These are phyloP conservation scores for Myrmaecium sp. DNA, from an alignment of 2,329 filamentous ascomycete genomes.

Conservation along the genomic window DNA sequence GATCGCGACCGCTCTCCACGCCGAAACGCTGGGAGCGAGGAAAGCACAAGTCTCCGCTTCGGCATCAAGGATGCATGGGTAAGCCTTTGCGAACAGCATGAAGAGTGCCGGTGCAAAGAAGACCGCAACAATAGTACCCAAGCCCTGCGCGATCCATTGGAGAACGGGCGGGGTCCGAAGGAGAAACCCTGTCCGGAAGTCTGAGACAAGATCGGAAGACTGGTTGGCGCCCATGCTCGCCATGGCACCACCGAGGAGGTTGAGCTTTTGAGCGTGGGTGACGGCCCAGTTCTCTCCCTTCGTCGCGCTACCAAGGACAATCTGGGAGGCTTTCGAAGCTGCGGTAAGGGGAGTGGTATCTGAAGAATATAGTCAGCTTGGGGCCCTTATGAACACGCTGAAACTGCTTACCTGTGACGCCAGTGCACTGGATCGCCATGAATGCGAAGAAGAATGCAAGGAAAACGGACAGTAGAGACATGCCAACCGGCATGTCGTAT, in stretches of 20 bases:
- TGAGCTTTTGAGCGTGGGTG: constrained; percentile 42
- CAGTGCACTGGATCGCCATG: constrained; percentile 43
- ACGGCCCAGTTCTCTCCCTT: constrained; percentile 33
- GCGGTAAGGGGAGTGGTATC: constrained; percentile 49
- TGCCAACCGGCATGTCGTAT: constrained; percentile 39
- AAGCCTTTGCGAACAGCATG: constrained; percentile 49
- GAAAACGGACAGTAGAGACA: constrained; percentile 38
- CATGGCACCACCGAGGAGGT: constrained; percentile 43
- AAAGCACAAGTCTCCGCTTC: constrained; percentile 38
- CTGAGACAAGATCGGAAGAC: constrained; percentile 18
- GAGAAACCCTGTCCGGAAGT: constrained; percentile 53
- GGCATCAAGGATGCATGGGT: constrained; percentile 46
- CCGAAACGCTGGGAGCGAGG: constrained; percentile 43
- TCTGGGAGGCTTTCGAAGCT: constrained; percentile 50
- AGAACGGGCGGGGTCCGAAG: constrained; percentile 46
- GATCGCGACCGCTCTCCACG: constrained; percentile 48
- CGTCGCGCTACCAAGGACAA: constrained; percentile 49
- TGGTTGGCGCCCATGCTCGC: constrained; percentile 23
- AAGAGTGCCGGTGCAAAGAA: constrained; percentile 52
- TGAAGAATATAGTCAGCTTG: constrained; percentile 9
- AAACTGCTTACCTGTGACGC: constrained; percentile 23
- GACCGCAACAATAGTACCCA: constrained; percentile 46
- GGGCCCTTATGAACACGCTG: background rate
- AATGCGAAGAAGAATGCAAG: constrained; percentile 45
- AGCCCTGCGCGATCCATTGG: constrained; percentile 49